Evolutionary conservation across 1,284 basidiomycete species (phyloP).

Genomic region (Apiotrichum sp.): DNA sequence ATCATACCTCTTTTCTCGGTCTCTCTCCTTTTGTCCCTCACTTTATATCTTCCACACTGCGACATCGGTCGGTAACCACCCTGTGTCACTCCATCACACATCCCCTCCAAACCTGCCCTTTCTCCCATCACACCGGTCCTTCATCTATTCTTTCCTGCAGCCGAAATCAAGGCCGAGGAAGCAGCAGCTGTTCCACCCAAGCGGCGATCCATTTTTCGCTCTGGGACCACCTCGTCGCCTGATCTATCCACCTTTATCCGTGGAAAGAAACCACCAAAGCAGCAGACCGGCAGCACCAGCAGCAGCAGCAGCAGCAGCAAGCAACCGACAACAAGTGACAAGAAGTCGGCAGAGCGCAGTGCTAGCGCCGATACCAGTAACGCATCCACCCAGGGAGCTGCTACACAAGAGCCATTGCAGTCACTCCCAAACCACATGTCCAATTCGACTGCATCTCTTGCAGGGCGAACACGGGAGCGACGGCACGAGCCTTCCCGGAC

Average conservation of each 20-base stretch:
- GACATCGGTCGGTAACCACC: no score
- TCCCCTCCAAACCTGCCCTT: no score
- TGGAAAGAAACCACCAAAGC: conserved; percentile 53
- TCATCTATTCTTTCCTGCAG: conserved; percentile 7
- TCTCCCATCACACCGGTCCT: no score
- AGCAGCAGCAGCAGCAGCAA: background rate
- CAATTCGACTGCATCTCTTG: background rate
- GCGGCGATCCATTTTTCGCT: conserved; percentile 74
- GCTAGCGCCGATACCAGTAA: no score
- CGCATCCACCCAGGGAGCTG: no score
- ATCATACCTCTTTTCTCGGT: no score
- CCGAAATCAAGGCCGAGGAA: conserved; percentile 25
- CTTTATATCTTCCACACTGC: background rate
- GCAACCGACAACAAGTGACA: no score
- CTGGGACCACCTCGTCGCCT: conserved; percentile 73
- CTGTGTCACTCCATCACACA: no score
- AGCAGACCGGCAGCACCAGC: background rate
- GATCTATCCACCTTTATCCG: conserved; percentile 73
- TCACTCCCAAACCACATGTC: conserved; percentile 2
- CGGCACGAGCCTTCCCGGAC: background rate
- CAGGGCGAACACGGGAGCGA: background rate
- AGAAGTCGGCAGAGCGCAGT: no score
- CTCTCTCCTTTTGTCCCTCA: no score
- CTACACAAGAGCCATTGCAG: background rate
- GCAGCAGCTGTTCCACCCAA: conserved; percentile 45